Percentiles rank a stretch among this genome's conserved stretches.
Conservation (phyloP, 1,139 yeast species). For the Schizosaccharomyces versatilis region DNA sequence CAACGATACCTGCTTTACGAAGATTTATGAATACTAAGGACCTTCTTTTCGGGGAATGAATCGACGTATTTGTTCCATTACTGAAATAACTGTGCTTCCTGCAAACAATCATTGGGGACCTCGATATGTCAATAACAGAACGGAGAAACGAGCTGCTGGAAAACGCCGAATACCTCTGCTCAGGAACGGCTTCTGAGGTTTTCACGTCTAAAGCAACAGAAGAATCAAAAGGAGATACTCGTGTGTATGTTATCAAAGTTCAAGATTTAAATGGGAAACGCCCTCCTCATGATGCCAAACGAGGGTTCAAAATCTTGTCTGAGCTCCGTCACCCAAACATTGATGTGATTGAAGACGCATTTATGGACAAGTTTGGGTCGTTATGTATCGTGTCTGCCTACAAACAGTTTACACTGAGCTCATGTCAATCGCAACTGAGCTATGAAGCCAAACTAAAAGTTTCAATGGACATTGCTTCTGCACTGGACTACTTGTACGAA, state of each 20-base stretch:
- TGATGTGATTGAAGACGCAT: background rate
- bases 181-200: too few species aligned
- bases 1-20: too few species aligned
- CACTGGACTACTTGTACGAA: constrained; percentile 82
- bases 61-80: too few species aligned
- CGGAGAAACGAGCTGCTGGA: too few species aligned
- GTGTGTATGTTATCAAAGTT: background rate
- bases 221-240: background rate
- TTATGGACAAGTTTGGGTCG: background rate
- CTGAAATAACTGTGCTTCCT: too few species aligned
- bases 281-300: constrained; percentile 1
- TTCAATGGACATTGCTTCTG: constrained; percentile 18
- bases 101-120: too few species aligned
- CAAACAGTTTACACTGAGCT: background rate
- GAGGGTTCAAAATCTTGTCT: background rate
- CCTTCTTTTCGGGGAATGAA: too few species aligned
- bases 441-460: background rate
- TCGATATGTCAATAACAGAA: too few species aligned
- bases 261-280: constrained; percentile 1
- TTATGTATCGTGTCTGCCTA: background rate
- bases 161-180: too few species aligned
- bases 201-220: too few species aligned
- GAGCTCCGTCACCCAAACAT: background rate
- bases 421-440: background rate
- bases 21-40: too few species aligned